phyloP scores from a whole-genome alignment of 768 basidiomycete genomes.

The Boletus pseudopeckii region DNA sequence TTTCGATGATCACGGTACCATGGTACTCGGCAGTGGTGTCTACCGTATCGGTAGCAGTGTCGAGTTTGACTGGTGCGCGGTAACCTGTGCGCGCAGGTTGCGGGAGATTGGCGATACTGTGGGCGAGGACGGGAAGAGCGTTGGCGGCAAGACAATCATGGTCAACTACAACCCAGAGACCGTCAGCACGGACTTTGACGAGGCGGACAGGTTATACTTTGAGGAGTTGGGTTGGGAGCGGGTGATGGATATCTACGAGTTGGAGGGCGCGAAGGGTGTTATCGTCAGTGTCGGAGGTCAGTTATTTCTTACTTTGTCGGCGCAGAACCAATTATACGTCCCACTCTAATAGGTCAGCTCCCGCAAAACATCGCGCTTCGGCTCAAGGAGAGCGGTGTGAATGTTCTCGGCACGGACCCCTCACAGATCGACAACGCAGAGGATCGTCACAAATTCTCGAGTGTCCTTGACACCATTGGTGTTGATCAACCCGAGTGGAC shows the following conservation, averaged over 20 bases:
- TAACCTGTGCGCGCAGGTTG: slow-evolving; percentile 92
- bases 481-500: slow-evolving; percentile 98
- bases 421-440: slow-evolving; percentile 94
- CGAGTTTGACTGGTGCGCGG: slow-evolving; percentile 99
- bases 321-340: background rate
- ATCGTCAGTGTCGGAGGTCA: slow-evolving; percentile 95
- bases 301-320: slow-evolving; percentile 20
- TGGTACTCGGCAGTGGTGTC: slow-evolving; percentile 97
- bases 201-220: slow-evolving; percentile 98
- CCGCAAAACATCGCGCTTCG: slow-evolving; percentile 98
- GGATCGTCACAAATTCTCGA: slow-evolving; percentile 99
- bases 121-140: slow-evolving; percentile 12
- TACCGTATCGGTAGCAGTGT: slow-evolving; percentile 98
- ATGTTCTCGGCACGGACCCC: slow-evolving; percentile 95
- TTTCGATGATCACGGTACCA: slow-evolving; percentile 96
- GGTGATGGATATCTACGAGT: slow-evolving; percentile 99
- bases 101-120: slow-evolving; percentile 68
- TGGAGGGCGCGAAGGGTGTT: slow-evolving; percentile 89
- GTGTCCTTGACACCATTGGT: slow-evolving; percentile 88
- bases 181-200: slow-evolving; percentile 98
- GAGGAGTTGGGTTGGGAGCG: slow-evolving; percentile 97
- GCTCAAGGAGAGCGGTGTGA: slow-evolving; percentile 85
- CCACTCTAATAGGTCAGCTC: slow-evolving; percentile 67
- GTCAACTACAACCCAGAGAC: slow-evolving; percentile 99
- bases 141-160: slow-evolving; percentile 86